Base-by-base conservation (phyloP, 108 stramenopile species). In the Asterionellopsis glacialis region DNA sequence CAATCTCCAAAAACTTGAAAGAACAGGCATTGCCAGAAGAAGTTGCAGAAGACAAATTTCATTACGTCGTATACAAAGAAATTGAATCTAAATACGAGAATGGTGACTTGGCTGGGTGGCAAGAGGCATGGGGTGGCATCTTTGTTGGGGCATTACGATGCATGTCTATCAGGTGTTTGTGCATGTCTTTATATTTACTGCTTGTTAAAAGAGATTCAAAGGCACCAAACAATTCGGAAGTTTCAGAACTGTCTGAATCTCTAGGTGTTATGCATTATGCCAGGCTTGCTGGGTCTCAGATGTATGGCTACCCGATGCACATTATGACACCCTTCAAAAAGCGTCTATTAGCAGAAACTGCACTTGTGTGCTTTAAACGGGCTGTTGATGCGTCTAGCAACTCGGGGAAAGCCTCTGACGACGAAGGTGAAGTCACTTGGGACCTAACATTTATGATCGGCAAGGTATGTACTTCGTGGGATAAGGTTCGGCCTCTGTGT, bases 111-210 rank as follows among this genome's bases (percentile, higher is more conserved):
- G 63, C 73, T 25, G 58, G 52, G 18, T 90, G 88, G 87, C 85
- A 82, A 54, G 73, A 87, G 21, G 72, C 79, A n/a, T 93, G 92
- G 87, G 92, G 87, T 45, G 87, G 88, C 4, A 71, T 93, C 45
- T 90, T 89, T 52, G 82, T 94, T 12, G 59, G 55, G 4, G 82
- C 93, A 10, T 64, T 90, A 12, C 61, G 78, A 55, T 75, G 51
- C 54, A 74, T 94, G 55, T 65, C 81, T 40, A 19, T 73, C 33
- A 69, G 81, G 22, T 76, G 81, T 15, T 49, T 65, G 25, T 63
- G 52, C 11, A 41, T 75, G 23, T 79, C 87, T 15, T 61, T 89
- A 10, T 76, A 59, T 27, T 62, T 87, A 19, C 25, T 45, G 41
- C 24, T 41, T 59, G 68, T 41, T 61, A 67, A 13, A 70, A 57